Base-by-base conservation (phyloP, 1,284 basidiomycete species). In the Apiotrichum sp. region DNA sequence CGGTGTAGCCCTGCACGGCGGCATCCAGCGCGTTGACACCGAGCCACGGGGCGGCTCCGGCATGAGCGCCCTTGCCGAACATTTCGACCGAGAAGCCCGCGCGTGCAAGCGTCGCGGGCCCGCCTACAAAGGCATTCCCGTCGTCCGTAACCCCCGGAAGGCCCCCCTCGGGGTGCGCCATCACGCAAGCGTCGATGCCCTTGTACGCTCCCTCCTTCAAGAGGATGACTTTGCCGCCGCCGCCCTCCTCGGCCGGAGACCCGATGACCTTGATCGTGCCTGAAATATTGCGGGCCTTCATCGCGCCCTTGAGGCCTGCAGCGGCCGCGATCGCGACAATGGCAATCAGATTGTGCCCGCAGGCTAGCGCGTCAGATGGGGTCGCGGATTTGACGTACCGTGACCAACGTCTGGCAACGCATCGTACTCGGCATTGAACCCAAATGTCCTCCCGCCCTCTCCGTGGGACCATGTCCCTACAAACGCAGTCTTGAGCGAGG, bases 181-280 rank as follows among this genome's bases (percentile, higher is more conserved):
- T 67, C 9, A 47, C 56, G 43, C 66, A 67, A 3, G 66, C 66
- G 49, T 67, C 66, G 13, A 67, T 50, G 45, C 58, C 59, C 86
- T 89, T 10, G 81, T 83, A 72, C 87, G 85, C 85, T 87, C 89
- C 43, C 80, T 84, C 44, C 82, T 87, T 80, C 16, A 91, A 77
- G 16, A 93, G 76, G 39, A 81, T 79, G 48, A 86, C 80, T 74
- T 93, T 93, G n/a, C 89, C 89, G 22, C 83, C 86, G 3, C 86
- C 87, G 7, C 78, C 78, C 74, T 93, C 90, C 74, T 93, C 90
- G 31, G 87, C 90, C 4, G 65, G 65, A 2, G 62, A 71, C 4
- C 74, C 74, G 36, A 76, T 66, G 8, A 76, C 61, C 42, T 71
- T 64, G 46, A 76, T 65, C 6, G 66, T 71, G 13, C 71, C 74